Conservation (phyloP, 257 asterid species). For the Agastache rugosa region DNA sequence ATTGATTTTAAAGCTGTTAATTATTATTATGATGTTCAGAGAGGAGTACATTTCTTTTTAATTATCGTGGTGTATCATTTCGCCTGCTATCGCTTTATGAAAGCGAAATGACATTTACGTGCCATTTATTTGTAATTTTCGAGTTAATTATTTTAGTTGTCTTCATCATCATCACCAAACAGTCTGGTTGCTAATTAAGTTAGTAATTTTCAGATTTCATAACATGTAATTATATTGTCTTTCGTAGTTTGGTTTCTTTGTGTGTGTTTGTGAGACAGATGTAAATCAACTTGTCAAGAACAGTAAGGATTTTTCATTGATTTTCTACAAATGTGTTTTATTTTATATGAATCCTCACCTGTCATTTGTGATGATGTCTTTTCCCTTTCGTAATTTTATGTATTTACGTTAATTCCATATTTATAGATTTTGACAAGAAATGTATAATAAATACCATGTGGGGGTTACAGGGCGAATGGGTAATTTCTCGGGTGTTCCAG, state of each 20-base stretch:
- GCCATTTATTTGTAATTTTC: neutral
- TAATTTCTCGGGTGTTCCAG: conserved; percentile 81
- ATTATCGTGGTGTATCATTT: conserved; percentile 22
- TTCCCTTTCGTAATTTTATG: too few species aligned
- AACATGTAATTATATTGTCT: too few species aligned
- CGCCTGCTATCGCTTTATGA: conserved; percentile 11
- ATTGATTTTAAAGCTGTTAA: neutral
- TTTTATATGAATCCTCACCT: neutral
- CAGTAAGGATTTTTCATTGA: conserved; percentile 1
- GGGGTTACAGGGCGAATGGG: conserved; percentile 83
- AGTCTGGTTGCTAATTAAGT: too few species aligned
- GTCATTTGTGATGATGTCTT: neutral
- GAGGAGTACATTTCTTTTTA: conserved; percentile 4
- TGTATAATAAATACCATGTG: too few species aligned
- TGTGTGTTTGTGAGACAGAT: neutral
- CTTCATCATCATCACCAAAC: too few species aligned
- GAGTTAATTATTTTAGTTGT: neutral
- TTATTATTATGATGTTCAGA: conserved; percentile 26
- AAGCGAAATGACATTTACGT: conserved; percentile 34
- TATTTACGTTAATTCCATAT: too few species aligned
- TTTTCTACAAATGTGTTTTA: neutral
- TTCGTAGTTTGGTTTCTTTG: too few species aligned
- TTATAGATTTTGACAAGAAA: too few species aligned
- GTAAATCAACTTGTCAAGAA: neutral
- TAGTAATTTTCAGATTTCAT: too few species aligned